Evolutionary conservation across 2,329 filamentous ascomycete species (phyloP), one percentile per base, ranked within the genome.

Genomic region (Xylaria sp.): DNA sequence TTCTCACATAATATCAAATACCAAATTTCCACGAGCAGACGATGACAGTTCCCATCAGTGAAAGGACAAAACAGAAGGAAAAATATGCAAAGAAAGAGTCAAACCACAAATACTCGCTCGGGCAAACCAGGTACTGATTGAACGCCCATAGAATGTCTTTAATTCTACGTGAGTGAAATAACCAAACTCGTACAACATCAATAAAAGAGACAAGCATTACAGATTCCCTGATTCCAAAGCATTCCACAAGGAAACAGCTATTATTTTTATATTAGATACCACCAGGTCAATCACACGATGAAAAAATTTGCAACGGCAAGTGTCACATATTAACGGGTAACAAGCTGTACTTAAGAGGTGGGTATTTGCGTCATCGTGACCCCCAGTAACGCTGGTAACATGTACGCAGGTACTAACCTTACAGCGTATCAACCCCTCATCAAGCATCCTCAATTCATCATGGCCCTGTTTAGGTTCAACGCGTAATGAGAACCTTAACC

Each of bases 401-500:
- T 10, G 16, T 9, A n/a, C 1, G 18, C 18, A n/a, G n/a, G 42
- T 21, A 47, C 37, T 18, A 10, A 23, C 40, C 40, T 42, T 42
- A 42, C 3, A 23, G 12, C 44, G 1, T 23, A 23, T 23, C 6
- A 21, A 12, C 44, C 44, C 44, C 44, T 47, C n/a, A 47, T 12
- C 29, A 40, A 48, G 21, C 35, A 44, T 29, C 48, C 23, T 21
- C 5, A 21, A 40, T 48, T n/a, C 53, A 21, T 21, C 40, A 37
- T 51, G 2, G 23, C 40, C 18, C 16, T 50, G 47, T 42, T 42
- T 44, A 57, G 42, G 55, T 60, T 57, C 50, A 18, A 50, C 61
- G 44, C 61, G 66, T 65, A 57, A 68, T 50, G 29, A 60, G 37
- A 47, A 60, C 60, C 53, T 61, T 47, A 51, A 57, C n/a, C n/a